Conservation (phyloP, 1,284 basidiomycete genomes). For the Marasmius oreades region DNA sequence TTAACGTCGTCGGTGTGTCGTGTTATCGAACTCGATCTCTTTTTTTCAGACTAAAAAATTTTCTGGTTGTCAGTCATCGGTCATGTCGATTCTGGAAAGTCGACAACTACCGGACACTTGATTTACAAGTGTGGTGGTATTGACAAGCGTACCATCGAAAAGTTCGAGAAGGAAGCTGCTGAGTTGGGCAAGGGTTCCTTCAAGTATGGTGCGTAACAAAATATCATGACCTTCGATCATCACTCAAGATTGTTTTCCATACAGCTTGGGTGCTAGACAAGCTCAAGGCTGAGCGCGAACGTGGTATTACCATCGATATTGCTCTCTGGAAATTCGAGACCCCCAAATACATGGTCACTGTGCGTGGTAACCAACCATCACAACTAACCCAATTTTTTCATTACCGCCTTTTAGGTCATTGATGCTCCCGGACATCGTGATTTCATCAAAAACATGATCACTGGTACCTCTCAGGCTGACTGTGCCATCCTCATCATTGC, state of each 20-base stretch:
- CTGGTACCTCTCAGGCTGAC: constrained; percentile 99
- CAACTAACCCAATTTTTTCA: constrained; percentile 9
- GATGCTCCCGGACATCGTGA: constrained; percentile 99
- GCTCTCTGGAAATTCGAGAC: constrained; percentile 99
- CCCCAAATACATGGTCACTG: constrained; percentile 87
- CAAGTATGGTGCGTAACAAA: constrained; percentile 79
- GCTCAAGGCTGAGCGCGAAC: constrained; percentile 99
- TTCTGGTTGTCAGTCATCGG: constrained; percentile 74
- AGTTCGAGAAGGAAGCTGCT: constrained; percentile 99
- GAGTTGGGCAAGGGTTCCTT: constrained; percentile 99
- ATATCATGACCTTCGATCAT: constrained; percentile 14
- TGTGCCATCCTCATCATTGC: constrained; percentile 99
- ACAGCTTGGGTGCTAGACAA: constrained; percentile 99
- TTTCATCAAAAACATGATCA: constrained; percentile 99
- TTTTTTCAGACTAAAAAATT: constrained; percentile 14
- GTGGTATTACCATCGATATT: constrained; percentile 99
- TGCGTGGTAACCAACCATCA: constrained; percentile 35
- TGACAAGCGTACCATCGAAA: constrained; percentile 99
- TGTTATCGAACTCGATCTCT: constrained; percentile 24
- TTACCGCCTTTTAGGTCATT: constrained; percentile 63
- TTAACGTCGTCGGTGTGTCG: constrained; percentile 87
- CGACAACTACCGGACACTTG: constrained; percentile 99
- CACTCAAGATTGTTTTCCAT: constrained; percentile 23
- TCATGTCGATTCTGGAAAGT: constrained; percentile 98
- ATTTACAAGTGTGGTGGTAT: constrained; percentile 99